A percentile compares a stretch with the other conserved stretches of the same genome.
Evolutionary conservation across 345 rosid genomes (phyloP).

Genomic region (Viola odorata): DNA sequence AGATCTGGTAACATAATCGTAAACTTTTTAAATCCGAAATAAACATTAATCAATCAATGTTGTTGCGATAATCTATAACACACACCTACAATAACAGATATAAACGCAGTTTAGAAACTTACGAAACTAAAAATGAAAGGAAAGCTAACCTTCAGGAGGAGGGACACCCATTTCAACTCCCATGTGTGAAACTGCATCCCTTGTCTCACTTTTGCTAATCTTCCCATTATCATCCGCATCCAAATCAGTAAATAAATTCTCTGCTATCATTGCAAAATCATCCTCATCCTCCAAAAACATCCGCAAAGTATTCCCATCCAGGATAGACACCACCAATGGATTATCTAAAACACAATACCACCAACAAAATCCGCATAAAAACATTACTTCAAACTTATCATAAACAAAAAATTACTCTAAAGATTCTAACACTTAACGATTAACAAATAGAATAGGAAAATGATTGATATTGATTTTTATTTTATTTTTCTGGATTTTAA

Average conservation of each 20-base stretch:
- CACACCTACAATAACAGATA: no score
- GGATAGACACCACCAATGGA: conserved; percentile 55
- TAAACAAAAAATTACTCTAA: no score
- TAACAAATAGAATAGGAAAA: background rate
- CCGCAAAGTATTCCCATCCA: conserved; percentile 65
- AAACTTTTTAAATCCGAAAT: no score
- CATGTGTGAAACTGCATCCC: conserved; percentile 60
- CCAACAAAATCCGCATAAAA: no score
- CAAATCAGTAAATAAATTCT: conserved; percentile 79
- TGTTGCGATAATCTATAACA: no score
- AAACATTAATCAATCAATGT: no score
- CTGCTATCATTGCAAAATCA: conserved; percentile 92
- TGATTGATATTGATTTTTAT: background rate
- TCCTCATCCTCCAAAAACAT: conserved; percentile 77
- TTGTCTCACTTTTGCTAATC: conserved; percentile 52
- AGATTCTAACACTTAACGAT: no score
- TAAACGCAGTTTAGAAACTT: background rate
- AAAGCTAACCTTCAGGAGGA: conserved; percentile 58
- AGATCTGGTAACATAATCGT: no score
- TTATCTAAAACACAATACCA: conserved; percentile 35
- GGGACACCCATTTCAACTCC: conserved; percentile 90
- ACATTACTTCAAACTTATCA: no score
- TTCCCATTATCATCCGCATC: conserved; percentile 79
- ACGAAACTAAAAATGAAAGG: background rate
- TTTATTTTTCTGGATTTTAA: background rate